Evolutionary conservation across 768 basidiomycete species (phyloP).

Genomic region (Solioccasus polychromus): DNA sequence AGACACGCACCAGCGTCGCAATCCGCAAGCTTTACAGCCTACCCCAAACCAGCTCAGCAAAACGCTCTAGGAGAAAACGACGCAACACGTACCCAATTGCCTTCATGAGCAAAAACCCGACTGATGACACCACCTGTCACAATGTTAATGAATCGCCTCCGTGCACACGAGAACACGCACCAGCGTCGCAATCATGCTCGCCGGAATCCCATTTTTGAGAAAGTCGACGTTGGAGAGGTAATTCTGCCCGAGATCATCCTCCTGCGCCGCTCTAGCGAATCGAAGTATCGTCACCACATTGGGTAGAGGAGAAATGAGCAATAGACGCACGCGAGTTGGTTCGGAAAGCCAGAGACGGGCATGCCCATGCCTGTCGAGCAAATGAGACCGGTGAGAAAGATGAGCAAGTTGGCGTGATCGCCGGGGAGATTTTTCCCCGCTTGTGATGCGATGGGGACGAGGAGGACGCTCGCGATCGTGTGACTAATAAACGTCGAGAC

Average conservation of each 20-base stretch:
- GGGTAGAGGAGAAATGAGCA: too few relatives aligned
- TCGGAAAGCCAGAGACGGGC: constrained; percentile 98
- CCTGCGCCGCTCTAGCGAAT: constrained; percentile 75
- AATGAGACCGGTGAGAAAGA: constrained; percentile 90
- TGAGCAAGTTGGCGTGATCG: constrained; percentile 74
- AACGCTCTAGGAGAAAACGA: too few relatives aligned
- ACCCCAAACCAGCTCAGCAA: too few relatives aligned
- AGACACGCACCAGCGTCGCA: too few relatives aligned
- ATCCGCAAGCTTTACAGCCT: too few relatives aligned
- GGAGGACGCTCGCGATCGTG: constrained; percentile 92
- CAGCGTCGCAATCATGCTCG: constrained; percentile 84
- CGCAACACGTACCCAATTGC: constrained; percentile 16
- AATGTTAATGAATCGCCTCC: not conserved
- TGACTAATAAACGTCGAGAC: constrained; percentile 97
- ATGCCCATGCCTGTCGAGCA: constrained; percentile 98
- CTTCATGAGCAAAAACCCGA: constrained; percentile 19
- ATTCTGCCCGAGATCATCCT: constrained; percentile 88
- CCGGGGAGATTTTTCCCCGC: constrained; percentile 76
- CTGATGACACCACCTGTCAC: constrained; percentile 18
- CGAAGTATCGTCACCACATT: not conserved
- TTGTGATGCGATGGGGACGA: constrained; percentile 94
- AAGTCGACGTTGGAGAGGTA: constrained; percentile 88
- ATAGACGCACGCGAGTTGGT: constrained; percentile 83
- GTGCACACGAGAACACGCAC: constrained; percentile 38
- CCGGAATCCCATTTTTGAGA: constrained; percentile 90